Base-by-base conservation (phyloP, 2,329 filamentous ascomycete genomes). In the Penicillium sp. region DNA sequence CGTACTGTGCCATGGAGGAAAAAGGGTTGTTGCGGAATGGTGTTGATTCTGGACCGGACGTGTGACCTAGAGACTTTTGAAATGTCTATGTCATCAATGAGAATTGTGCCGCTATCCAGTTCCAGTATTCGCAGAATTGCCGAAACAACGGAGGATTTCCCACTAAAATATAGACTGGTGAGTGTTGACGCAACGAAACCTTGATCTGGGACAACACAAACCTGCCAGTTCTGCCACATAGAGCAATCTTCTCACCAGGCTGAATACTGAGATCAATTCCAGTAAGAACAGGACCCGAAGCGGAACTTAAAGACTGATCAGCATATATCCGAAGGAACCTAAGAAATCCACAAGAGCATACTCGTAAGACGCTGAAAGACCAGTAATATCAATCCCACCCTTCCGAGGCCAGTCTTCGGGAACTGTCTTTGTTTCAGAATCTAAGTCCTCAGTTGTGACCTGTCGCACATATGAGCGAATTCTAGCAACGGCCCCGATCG, bases 401-500 rank as follows among this genome's bases (percentile, higher is more conserved):
- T 67, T 53, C 18, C 61, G 55, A 7, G 75, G 74, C 75, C 74
- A 77, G 32, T 64, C 61, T 1, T 65, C 56, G 0, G 71, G 67
- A 3, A 68, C 63, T 3, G 51, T 54, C 23, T 66, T 58, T 25
- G 70, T 64, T 56, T 81, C 77, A 5, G 55, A 61, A 15, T 59
- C 60, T 40, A 68, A 65, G 39, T 79, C 68, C 59, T 80, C 77
- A 3, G 66, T 67, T 4, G 69, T 62, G 1, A 73, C 72, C 39
- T 71, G 69, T 7, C 69, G 67, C 3, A 71, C 72, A 57, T 82
- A 82, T 21, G 73, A 75, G 57, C 78, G 79, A 53, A 83, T 75
- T 27, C 68, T 61, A 31, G 61, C 52, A 41, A 66, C 55, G 3
- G 62, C 64, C 2, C 64, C 62, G 37, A 65, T 62, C 0, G 61